phyloP scores from a whole-genome alignment of 768 basidiomycete genomes.

The Russula emetica region DNA sequence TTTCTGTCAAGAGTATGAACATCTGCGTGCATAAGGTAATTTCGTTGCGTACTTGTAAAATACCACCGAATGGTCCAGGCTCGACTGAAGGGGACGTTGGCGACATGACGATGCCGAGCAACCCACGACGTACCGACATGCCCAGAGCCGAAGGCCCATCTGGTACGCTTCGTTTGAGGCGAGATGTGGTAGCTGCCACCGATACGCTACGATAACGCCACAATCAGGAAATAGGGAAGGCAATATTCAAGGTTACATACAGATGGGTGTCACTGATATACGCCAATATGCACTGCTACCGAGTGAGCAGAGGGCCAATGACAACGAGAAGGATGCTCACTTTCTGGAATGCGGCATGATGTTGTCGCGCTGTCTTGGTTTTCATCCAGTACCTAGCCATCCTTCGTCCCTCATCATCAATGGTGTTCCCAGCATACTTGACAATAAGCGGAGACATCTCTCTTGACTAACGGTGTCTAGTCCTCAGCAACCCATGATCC shows the following conservation, averaged over 20 bases:
- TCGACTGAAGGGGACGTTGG: conserved; percentile 44
- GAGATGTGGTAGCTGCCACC: conserved; percentile 50
- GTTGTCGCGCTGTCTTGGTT: conserved; percentile 60
- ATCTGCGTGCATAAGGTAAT: neutral
- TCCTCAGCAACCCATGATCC: neutral
- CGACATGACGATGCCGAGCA: neutral
- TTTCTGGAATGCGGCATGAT: conserved; percentile 73
- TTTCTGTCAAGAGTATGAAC: conserved; percentile 43
- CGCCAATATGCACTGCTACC: conserved; percentile 62
- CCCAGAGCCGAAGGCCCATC: conserved; percentile 42
- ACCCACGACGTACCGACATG: conserved; percentile 53
- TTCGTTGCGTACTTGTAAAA: conserved; percentile 61
- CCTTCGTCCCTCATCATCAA: conserved; percentile 41
- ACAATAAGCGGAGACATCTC: conserved; percentile 63
- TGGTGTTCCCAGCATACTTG: conserved; percentile 48
- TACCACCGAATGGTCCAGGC: conserved; percentile 74
- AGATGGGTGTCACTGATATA: conserved; percentile 78
- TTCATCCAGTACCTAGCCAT: conserved; percentile 77
- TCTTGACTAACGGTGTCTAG: conserved; percentile 49
- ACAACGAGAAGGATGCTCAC: conserved; percentile 34
- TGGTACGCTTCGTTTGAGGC: conserved; percentile 42
- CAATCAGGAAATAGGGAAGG: conserved; percentile 16
- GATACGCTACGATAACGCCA: conserved; percentile 44
- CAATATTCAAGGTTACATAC: conserved; percentile 37
- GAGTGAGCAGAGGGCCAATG: neutral